phyloP scores from a whole-genome alignment of 768 basidiomycete species.

The Hericium rajendrae region DNA sequence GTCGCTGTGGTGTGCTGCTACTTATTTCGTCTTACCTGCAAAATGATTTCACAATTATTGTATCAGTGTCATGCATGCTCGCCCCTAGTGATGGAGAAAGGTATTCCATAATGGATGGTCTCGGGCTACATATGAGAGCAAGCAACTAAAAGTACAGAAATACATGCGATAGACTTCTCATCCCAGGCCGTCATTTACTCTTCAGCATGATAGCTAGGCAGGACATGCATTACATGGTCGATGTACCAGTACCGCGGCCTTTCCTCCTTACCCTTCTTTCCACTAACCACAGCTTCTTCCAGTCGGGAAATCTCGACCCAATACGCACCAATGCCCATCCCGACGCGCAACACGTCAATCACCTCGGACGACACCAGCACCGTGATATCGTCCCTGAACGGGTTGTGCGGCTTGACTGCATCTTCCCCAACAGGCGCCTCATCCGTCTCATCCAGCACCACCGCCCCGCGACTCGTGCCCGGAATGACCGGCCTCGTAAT shows the following conservation, averaged over 20 bases:
- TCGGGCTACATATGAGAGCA: neutral
- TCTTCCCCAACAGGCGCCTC: constrained; percentile 3
- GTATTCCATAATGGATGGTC: neutral
- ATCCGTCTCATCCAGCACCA: constrained; percentile 17
- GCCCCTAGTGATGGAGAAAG: neutral
- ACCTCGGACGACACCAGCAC: constrained; percentile 39
- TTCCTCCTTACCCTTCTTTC: constrained; percentile 17
- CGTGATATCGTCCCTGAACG: constrained; percentile 47
- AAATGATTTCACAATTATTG: too few species aligned
- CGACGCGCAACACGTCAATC: constrained; percentile 30
- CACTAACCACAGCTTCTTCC: constrained; percentile 9
- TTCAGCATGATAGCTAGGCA: constrained; percentile 44
- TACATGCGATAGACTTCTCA: neutral
- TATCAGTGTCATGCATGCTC: too few species aligned
- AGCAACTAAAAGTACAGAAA: neutral
- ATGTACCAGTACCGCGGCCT: constrained; percentile 45
- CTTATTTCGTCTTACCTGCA: neutral
- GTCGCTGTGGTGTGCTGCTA: neutral
- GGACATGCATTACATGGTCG: constrained; percentile 40
- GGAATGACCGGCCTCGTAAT: constrained; percentile 27
- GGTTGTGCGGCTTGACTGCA: constrained; percentile 32
- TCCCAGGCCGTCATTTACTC: neutral
- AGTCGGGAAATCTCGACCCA: constrained; percentile 58
- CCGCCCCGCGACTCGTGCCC: constrained; percentile 28
- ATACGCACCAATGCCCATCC: constrained; percentile 54